These are phyloP conservation scores for Magnaporthiopsis rhizophila DNA, from an alignment of 2,329 filamentous ascomycete genomes.

Conservation along the genomic window DNA sequence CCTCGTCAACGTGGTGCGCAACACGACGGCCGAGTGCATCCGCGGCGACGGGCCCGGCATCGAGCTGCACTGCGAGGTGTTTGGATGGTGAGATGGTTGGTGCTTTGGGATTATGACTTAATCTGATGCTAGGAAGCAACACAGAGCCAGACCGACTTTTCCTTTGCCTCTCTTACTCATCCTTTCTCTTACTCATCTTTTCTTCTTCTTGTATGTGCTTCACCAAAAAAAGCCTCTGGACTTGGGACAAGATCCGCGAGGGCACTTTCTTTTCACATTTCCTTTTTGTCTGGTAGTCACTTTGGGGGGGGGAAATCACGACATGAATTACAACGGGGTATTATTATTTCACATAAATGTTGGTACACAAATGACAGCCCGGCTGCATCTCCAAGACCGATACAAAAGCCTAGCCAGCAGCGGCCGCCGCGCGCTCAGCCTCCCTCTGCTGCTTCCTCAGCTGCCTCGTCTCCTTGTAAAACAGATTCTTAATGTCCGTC, in stretches of 20 bases:
- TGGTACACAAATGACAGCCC: background rate
- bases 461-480: no score
- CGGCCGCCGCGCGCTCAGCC: no score
- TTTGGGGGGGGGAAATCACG: no score
- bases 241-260: background rate
- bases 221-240: background rate
- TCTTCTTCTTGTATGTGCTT: background rate
- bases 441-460: no score
- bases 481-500: no score
- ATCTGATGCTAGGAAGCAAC: no score
- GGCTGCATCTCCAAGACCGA: no score
- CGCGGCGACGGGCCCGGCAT: constrained; percentile 35
- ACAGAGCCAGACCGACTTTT: no score
- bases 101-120: no score
- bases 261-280: background rate
- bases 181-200: no score
- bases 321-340: background rate
- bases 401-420: no score
- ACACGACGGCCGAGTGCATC: constrained; percentile 35
- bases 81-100: constrained; percentile 29
- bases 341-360: background rate
- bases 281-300: background rate
- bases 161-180: no score
- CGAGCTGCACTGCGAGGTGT: constrained; percentile 43
- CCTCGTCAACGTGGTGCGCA: constrained; percentile 35